Conservation (phyloP, 1,284 basidiomycete genomes). For the Filobasidium uniguttulatum region DNA sequence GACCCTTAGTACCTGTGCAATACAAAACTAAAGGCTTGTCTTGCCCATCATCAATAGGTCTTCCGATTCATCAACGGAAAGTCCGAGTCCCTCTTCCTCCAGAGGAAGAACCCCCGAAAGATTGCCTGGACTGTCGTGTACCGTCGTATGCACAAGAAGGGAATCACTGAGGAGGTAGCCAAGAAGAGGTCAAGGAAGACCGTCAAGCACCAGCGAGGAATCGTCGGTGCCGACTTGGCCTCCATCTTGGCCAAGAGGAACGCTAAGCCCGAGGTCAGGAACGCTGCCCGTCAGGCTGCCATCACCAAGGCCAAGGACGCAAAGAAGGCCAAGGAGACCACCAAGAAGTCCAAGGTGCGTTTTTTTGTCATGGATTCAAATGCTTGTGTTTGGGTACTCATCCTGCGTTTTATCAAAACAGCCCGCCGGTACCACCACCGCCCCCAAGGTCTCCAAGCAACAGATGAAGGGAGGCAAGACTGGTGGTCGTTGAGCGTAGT, state of each 20-base stretch:
- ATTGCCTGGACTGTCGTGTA: constrained; percentile 96
- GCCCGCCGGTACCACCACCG: constrained; percentile 42
- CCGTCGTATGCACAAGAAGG: constrained; percentile 99
- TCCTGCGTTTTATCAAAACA: too few species aligned
- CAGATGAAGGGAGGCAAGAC: constrained; percentile 62
- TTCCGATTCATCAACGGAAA: constrained; percentile 85
- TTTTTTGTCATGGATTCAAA: not conserved
- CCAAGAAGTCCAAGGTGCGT: constrained; percentile 68
- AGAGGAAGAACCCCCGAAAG: constrained; percentile 99
- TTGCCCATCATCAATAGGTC: constrained; percentile 43
- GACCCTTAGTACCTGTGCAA: not conserved
- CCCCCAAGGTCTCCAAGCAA: constrained; percentile 86
- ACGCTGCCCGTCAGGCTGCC: constrained; percentile 65
- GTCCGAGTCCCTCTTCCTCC: constrained; percentile 91
- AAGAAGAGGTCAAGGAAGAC: constrained; percentile 97
- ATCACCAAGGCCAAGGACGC: constrained; percentile 84
- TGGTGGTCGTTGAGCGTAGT: constrained; percentile 15
- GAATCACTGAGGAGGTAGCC: constrained; percentile 93
- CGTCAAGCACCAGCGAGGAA: constrained; percentile 94
- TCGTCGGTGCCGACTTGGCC: constrained; percentile 89
- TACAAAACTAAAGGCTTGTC: not conserved
- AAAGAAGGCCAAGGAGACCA: constrained; percentile 91
- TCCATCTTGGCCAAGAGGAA: constrained; percentile 82
- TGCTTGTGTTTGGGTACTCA: not conserved
- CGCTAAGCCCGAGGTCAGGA: constrained; percentile 75